Evolutionary conservation across 352 stramenopile species (phyloP).

Genomic region (Lagenidium sp.): DNA sequence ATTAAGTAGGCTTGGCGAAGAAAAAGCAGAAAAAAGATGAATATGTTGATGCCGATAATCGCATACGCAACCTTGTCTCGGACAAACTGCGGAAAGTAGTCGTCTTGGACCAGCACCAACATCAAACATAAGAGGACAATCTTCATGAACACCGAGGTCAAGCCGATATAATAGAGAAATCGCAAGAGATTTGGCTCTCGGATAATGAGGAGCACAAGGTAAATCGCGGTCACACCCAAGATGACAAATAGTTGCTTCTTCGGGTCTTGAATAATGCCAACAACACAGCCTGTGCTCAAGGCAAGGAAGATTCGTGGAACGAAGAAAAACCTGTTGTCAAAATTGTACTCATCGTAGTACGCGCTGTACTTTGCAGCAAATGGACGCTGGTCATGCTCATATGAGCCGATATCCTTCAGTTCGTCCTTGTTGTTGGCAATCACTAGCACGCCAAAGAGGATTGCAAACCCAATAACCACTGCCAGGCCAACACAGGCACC

Average conservation of each 20-base stretch:
- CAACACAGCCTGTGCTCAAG: constrained; percentile 54
- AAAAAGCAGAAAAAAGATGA: constrained; percentile 78
- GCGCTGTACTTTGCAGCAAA: constrained; percentile 80
- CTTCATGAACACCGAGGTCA: constrained; percentile 75
- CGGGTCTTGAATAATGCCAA: constrained; percentile 57
- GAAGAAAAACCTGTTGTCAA: constrained; percentile 87
- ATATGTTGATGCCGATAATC: constrained; percentile 80
- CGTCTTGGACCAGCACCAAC: constrained; percentile 66
- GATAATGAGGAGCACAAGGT: constrained; percentile 56
- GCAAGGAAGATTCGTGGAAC: constrained; percentile 66
- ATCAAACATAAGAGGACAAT: constrained; percentile 73
- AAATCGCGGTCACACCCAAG: constrained; percentile 53
- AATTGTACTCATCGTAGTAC: constrained; percentile 88
- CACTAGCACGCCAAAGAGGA: constrained; percentile 63
- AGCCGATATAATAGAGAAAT: constrained; percentile 79
- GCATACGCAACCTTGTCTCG: constrained; percentile 79
- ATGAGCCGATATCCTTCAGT: constrained; percentile 63
- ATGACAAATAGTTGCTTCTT: constrained; percentile 72
- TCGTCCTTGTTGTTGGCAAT: constrained; percentile 57
- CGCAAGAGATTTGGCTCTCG: constrained; percentile 70
- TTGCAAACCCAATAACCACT: constrained; percentile 33
- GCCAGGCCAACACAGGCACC: constrained; percentile 38
- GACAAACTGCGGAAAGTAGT: constrained; percentile 71
- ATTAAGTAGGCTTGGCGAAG: constrained; percentile 72
- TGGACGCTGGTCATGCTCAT: constrained; percentile 63